Percentiles rank a stretch among this genome's conserved stretches.
Conservation (phyloP, 164 flowering plant species). For the Aristolochia contorta region DNA sequence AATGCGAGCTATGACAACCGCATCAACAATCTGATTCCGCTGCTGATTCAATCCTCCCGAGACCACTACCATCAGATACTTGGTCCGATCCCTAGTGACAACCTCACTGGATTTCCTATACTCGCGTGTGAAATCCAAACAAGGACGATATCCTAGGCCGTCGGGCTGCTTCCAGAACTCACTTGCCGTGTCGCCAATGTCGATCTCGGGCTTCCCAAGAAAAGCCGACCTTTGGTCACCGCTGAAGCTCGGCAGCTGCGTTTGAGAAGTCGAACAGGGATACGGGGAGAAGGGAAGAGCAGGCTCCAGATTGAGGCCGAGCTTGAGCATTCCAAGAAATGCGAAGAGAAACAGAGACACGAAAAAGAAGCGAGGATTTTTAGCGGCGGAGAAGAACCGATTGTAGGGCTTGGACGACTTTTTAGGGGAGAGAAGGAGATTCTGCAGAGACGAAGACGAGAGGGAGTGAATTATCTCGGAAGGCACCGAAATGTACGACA, state of each 20-base stretch:
- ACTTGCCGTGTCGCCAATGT: not conserved
- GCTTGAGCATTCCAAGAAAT: slow-evolving; percentile 40
- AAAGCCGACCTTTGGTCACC: not conserved
- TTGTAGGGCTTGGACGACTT: slow-evolving; percentile 15
- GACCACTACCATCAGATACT: slow-evolving; percentile 83
- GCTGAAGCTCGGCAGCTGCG: not conserved
- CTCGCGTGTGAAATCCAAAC: slow-evolving; percentile 52
- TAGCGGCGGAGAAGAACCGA: slow-evolving; percentile 11
- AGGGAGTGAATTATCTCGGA: slow-evolving; percentile 34
- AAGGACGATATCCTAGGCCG: slow-evolving; percentile 70
- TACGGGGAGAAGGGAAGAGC: slow-evolving; percentile 28
- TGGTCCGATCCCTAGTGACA: slow-evolving; percentile 43
- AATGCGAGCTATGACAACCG: slow-evolving; percentile 90
- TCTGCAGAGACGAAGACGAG: slow-evolving; percentile 41
- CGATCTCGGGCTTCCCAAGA: slow-evolving; percentile 1
- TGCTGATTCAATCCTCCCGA: slow-evolving; percentile 98
- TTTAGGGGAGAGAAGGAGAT: slow-evolving; percentile 30
- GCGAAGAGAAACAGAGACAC: slow-evolving; percentile 34
- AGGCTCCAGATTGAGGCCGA: slow-evolving; percentile 32
- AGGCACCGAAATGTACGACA: slow-evolving; percentile 43
- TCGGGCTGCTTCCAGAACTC: slow-evolving; percentile 86
- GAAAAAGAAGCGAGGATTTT: slow-evolving; percentile 32
- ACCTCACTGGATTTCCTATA: slow-evolving; percentile 31
- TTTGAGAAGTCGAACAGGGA: slow-evolving; percentile 28
- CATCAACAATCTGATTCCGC: slow-evolving; percentile 96